Base-by-base conservation (phyloP, 2,329 filamentous ascomycete genomes). In the Fusarium annulatum region DNA sequence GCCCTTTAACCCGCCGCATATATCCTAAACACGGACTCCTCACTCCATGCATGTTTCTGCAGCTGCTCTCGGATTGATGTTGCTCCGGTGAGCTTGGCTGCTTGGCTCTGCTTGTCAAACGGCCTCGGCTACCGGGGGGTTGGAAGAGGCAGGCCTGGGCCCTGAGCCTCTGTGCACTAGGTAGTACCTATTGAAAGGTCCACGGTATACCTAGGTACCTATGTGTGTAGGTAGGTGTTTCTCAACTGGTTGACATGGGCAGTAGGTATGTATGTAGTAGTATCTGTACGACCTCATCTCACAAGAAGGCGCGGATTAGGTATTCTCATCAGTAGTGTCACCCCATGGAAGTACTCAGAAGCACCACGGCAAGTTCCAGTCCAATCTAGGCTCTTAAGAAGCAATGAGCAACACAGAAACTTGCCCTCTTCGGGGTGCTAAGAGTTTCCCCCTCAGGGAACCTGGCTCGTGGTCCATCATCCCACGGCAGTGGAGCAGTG, bases 401-500 rank as follows among this genome's bases (percentile, higher is more conserved):
- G 12, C 21, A 57, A 57, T 10, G 33, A 59, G 58, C 33, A 38
- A n/a, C 30, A 39, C 39, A 59, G 41, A 59, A 56, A 33, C 34
- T 45, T 57, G 33, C 39, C 52, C 48, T 61, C 42, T 41, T 55
- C 26, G 26, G 28, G 14, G 19, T 33, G 39, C 39, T 46, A 36
- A 38, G 41, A 36, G 48, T 46, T 30, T 28, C 39, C 56, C 51
- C 34, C 43, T 67, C 33, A 63, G 57, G 64, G 43, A 61, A 55
- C 64, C 58, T 60, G 49, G 57, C 65, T 59, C 70, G 53, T 61
- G 60, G 65, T 51, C 59, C 61, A 67, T 61, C 67, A 68, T 74
- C 67, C 67, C 67, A 74, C 68, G 52, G 63, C 49, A 63, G 71
- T 71, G 71, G 67, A 73, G 71, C 33, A 43, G 42, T 68, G 56